phyloP scores from a whole-genome alignment of 176 grass and related monocot species.

The Oryza longistaminata region DNA sequence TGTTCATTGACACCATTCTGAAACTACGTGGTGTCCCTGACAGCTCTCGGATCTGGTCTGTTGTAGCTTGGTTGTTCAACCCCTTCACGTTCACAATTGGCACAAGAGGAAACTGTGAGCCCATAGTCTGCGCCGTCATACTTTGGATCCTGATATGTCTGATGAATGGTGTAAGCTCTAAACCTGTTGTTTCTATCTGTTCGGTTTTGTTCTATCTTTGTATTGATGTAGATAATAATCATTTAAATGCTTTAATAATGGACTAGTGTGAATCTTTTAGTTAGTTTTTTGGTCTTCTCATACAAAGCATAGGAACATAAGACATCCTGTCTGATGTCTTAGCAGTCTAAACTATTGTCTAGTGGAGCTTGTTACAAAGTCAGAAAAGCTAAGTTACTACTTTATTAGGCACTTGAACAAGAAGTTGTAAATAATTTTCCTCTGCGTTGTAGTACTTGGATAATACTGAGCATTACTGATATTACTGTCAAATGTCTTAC shows the following conservation, averaged over 20 bases:
- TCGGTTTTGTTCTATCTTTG: slow-evolving; percentile 3
- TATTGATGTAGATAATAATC: background rate
- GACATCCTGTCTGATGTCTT: background rate
- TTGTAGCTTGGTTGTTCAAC: slow-evolving; percentile 81
- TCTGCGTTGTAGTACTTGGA: background rate
- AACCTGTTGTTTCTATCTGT: slow-evolving; percentile 31
- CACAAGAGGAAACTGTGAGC: slow-evolving; percentile 92
- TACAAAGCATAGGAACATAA: background rate
- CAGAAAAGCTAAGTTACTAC: background rate
- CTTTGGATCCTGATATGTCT: slow-evolving; percentile 92
- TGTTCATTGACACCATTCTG: slow-evolving; percentile 68
- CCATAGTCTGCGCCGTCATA: slow-evolving; percentile 74
- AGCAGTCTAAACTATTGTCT: background rate
- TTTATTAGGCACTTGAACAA: background rate
- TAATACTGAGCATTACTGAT: background rate
- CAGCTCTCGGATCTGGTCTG: slow-evolving; percentile 61
- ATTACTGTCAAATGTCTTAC: slow-evolving; percentile 19
- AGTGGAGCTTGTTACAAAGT: background rate
- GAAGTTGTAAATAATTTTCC: background rate
- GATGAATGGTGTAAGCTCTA: slow-evolving; percentile 92
- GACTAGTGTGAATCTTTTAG: background rate
- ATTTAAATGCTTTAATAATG: slow-evolving; percentile 13
- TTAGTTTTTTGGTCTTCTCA: background rate
- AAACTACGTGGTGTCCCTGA: slow-evolving; percentile 64
- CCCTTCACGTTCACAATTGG: slow-evolving; percentile 96